A percentile compares a stretch with the other conserved stretches of the same genome.
phyloP scores from a whole-genome alignment of 352 stramenopile species.

The Globisporangium ultimum region DNA sequence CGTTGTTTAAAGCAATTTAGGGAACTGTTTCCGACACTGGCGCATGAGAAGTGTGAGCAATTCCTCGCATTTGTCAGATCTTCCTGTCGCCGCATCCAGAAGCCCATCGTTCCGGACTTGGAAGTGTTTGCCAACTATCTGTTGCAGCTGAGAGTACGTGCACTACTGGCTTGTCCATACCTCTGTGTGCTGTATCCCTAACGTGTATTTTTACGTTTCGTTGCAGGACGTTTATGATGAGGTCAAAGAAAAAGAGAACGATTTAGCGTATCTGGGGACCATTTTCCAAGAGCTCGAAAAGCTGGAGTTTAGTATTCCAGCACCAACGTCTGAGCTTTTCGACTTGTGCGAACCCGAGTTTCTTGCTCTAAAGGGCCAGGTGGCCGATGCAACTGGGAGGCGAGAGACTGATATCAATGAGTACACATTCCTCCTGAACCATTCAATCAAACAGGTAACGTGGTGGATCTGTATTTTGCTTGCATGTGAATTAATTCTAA shows the following conservation, averaged over 20 bases:
- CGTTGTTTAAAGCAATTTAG: constrained; percentile 38
- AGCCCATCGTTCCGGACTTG: constrained; percentile 26
- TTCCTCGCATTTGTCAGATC: constrained; percentile 41
- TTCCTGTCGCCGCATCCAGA: constrained; percentile 45
- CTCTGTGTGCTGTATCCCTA: background rate
- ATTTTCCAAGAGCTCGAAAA: constrained; percentile 31
- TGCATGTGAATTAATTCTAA: too few species aligned
- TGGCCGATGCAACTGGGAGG: constrained; percentile 22
- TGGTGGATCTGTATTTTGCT: background rate
- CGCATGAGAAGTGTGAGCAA: constrained; percentile 38
- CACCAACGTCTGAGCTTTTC: constrained; percentile 22
- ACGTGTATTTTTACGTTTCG: background rate
- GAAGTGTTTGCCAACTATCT: constrained; percentile 51
- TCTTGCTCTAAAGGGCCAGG: constrained; percentile 29
- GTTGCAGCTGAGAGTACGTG: constrained; percentile 37
- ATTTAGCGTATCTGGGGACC: constrained; percentile 44
- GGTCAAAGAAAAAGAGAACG: constrained; percentile 39
- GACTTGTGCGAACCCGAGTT: constrained; percentile 46
- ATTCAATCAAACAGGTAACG: constrained; percentile 15
- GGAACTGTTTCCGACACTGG: constrained; percentile 33
- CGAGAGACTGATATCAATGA: constrained; percentile 28
- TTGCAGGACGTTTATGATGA: constrained; percentile 44
- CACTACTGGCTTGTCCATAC: background rate
- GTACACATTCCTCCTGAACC: constrained; percentile 23
- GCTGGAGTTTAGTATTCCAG: constrained; percentile 31